phyloP scores from a whole-genome alignment of 1,139 yeast species.

The Suhomyces choctaworum region DNA sequence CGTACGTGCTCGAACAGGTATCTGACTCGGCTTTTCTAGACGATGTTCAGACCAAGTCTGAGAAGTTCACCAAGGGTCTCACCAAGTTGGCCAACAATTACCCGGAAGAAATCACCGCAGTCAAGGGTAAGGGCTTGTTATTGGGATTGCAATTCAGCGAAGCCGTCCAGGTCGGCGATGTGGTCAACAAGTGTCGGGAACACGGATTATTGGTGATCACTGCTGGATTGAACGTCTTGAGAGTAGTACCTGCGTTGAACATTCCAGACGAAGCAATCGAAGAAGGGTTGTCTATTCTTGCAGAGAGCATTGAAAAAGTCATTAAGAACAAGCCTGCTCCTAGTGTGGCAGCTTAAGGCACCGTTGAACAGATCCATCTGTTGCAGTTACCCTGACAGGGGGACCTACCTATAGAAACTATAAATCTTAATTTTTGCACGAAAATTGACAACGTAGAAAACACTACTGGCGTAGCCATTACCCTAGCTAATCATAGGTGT shows the following conservation, averaged over 20 bases:
- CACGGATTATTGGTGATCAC: slow-evolving; percentile 80
- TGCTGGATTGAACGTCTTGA: slow-evolving; percentile 86
- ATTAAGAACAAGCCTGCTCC: background rate
- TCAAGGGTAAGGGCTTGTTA: slow-evolving; percentile 87
- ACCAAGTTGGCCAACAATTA: slow-evolving; percentile 51
- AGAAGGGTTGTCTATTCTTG: slow-evolving; percentile 70
- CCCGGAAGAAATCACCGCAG: slow-evolving; percentile 60
- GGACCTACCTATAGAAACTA: too few species aligned
- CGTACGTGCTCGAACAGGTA: slow-evolving; percentile 68
- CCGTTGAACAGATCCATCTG: too few species aligned
- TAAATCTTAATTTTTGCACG: too few species aligned
- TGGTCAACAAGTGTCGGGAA: slow-evolving; percentile 70
- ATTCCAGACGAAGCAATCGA: slow-evolving; percentile 68
- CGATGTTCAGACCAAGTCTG: slow-evolving; percentile 60
- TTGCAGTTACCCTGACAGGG: too few species aligned
- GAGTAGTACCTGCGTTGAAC: slow-evolving; percentile 91
- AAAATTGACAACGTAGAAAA: too few species aligned
- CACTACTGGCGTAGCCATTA: too few species aligned
- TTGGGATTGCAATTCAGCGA: slow-evolving; percentile 74
- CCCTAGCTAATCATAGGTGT: too few species aligned
- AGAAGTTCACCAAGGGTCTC: slow-evolving; percentile 52
- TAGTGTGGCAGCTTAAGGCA: too few species aligned
- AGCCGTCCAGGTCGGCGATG: slow-evolving; percentile 58
- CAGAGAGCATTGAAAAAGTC: background rate
- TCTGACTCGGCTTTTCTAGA: slow-evolving; percentile 60